Evolutionary conservation across 2,329 filamentous ascomycete species (phyloP), one percentile per base, ranked within the genome.

Genomic region (Daldinia eschscholtzii): DNA sequence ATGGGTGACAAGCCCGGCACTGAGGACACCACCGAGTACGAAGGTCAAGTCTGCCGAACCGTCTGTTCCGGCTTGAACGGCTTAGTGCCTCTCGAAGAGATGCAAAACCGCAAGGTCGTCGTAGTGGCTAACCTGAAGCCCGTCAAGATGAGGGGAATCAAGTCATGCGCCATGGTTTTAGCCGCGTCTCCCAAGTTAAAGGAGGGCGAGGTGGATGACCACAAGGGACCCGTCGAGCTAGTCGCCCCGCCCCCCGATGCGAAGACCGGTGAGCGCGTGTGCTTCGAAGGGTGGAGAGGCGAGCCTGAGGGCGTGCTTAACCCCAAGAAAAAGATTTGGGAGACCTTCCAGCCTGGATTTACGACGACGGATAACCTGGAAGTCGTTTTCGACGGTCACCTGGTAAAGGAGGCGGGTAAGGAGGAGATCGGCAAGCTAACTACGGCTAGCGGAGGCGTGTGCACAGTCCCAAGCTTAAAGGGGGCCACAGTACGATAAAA

Each of bases 281-380:
- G 87, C 86, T 99, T 99, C 79, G 93, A 98, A 79, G 96, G 96
- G 55, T 99, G 93, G 91, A 87, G 93, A 80, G 94, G 93, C 67
- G 92, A 97, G 85, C 94, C 96, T 0, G 96, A 99, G 87, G 91
- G 91, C 70, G 89, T 95, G 58, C 87, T 99, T 65, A 99, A 98
- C 87, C 96, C 96, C 65, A 99, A 99, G 91, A 99, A 98, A 90
- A 98, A 98, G 90, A 85, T 98, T 69, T 98, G 95, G 94, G 96
- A 99, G 86, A 93, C 88, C 9, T 93, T 97, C 83, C 95, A 98
- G 86, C 94, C 94, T 0, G 96, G 95, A 0, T 98, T 98, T 83
- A 97, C 93, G 33, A 99, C 95, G 6, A 97, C 92, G 1, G 91
- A 91, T 6, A 82, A 81, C 53, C 85, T 95, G 58, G 92, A 94